Percentiles rank a stretch among this genome's conserved stretches.
Conservation (phyloP, 1,139 yeast species). For the Candida labiduridarum region DNA sequence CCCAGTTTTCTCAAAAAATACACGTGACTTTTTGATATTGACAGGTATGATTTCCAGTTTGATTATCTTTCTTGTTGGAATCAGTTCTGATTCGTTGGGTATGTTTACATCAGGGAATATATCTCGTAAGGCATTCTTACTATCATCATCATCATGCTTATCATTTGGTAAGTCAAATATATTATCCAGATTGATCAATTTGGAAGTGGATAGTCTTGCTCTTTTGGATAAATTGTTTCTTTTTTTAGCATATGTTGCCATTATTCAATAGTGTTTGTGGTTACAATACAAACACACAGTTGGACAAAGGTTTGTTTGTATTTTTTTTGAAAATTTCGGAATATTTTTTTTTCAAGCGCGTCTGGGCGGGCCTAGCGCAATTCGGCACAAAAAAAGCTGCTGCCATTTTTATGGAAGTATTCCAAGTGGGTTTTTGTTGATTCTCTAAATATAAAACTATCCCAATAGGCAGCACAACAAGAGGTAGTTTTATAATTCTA, state of each 20-base stretch:
- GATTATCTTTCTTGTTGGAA: not conserved
- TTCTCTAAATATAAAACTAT: no score
- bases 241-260: slow-evolving; percentile 6
- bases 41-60: not conserved
- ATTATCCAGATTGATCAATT: not conserved
- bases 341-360: no score
- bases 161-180: not conserved
- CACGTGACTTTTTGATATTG: not conserved
- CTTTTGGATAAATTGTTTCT: not conserved
- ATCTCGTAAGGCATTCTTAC: not conserved
- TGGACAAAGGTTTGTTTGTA: no score
- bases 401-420: no score
- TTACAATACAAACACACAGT: no score
- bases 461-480: no score
- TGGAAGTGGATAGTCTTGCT: not conserved
- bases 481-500: no score
- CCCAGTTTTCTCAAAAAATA: not conserved
- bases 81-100: not conserved
- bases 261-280: not conserved
- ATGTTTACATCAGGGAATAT: not conserved
- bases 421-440: no score
- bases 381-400: no score
- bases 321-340: no score
- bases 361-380: no score
- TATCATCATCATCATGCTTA: not conserved